A percentile compares a stretch with the other conserved stretches of the same genome.
Evolutionary conservation across 1,284 basidiomycete genomes (phyloP).

Genomic region (Trichosporon sp.): DNA sequence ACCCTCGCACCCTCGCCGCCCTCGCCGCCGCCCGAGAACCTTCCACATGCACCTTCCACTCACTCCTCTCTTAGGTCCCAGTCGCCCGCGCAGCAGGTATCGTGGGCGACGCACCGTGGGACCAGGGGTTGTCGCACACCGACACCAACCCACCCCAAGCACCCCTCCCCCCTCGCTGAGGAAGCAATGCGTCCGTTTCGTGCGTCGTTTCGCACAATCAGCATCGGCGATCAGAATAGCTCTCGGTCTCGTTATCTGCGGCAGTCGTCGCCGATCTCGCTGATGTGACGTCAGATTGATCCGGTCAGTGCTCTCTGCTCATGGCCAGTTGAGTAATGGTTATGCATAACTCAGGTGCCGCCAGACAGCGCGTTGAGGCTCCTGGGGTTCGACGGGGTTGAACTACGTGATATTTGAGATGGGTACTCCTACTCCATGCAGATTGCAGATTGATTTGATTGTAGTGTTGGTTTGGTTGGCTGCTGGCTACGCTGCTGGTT

Average conservation of each 20-base stretch:
- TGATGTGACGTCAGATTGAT: not conserved
- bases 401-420: not conserved
- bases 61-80: too few species aligned
- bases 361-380: not conserved
- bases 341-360: not conserved
- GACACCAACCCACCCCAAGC: too few species aligned
- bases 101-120: too few species aligned
- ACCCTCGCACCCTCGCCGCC: not conserved
- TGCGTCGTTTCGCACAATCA: not conserved
- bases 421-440: not conserved
- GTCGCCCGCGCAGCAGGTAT: too few species aligned
- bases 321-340: not conserved
- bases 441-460: constrained; percentile 7
- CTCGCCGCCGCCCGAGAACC: not conserved
- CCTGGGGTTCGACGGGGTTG: not conserved
- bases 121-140: not conserved
- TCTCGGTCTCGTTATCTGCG: not conserved
- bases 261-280: not conserved
- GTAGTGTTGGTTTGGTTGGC: not conserved
- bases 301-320: not conserved
- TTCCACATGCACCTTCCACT: not conserved
- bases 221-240: not conserved
- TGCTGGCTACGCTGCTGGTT: not conserved
- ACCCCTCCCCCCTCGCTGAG: too few species aligned
- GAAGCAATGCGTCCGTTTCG: not conserved